Conservation (phyloP, 441 rosid genomes). For the Dalechampia spathulata region DNA sequence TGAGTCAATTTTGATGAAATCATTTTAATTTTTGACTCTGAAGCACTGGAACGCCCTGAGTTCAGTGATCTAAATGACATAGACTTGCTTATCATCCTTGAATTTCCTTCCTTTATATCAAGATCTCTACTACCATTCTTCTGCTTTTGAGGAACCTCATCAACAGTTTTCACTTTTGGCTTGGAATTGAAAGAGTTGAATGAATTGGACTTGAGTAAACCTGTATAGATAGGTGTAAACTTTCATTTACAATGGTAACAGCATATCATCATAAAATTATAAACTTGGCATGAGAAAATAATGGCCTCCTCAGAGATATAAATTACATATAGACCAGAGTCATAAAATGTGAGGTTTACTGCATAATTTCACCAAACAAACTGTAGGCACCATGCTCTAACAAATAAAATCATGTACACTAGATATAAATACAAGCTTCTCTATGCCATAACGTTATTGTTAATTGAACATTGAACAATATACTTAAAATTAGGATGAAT, state of each 20-base stretch:
- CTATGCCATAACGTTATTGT: neutral
- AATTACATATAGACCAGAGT: neutral
- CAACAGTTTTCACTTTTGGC: slow-evolving; percentile 59
- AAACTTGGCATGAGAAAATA: no score
- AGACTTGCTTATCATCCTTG: slow-evolving; percentile 58
- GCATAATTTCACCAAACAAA: neutral
- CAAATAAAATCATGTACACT: neutral
- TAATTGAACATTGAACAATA: neutral
- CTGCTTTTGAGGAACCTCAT: slow-evolving; percentile 57
- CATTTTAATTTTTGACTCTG: slow-evolving; percentile 54
- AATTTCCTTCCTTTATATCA: slow-evolving; percentile 48
- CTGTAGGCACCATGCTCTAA: neutral
- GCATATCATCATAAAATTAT: no score
- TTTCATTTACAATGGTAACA: no score
- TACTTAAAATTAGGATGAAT: neutral
- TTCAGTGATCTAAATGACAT: slow-evolving; percentile 60
- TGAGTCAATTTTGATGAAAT: slow-evolving; percentile 44
- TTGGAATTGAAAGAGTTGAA: slow-evolving; percentile 50
- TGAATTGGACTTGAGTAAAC: slow-evolving; percentile 72
- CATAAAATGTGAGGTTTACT: no score
- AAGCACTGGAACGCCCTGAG: slow-evolving; percentile 36
- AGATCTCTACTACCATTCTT: slow-evolving; percentile 43
- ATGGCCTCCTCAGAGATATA: no score
- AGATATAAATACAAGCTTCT: neutral
- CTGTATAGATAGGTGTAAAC: slow-evolving; percentile 28